phyloP scores from a whole-genome alignment of 768 basidiomycete genomes.

The Leccinum boreale region DNA sequence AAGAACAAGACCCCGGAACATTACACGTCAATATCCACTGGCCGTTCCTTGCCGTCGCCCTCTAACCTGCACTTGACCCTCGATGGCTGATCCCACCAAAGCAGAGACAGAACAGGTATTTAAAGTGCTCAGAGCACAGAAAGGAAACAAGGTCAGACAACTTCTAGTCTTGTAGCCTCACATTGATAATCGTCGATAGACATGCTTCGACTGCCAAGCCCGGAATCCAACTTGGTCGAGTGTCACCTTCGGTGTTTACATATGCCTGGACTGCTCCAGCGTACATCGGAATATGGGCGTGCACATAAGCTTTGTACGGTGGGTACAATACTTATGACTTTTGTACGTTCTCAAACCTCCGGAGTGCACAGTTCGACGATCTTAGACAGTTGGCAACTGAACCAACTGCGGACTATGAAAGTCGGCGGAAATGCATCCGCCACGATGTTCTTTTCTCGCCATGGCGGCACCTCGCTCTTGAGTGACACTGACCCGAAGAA shows the following conservation, averaged over 20 bases:
- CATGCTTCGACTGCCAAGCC: slow-evolving; percentile 93
- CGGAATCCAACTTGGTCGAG: slow-evolving; percentile 98
- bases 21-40: slow-evolving; percentile 15
- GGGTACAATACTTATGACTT: slow-evolving; percentile 24
- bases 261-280: slow-evolving; percentile 96
- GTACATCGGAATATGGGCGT: slow-evolving; percentile 96
- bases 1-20: slow-evolving; percentile 15
- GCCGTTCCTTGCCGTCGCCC: slow-evolving; percentile 1
- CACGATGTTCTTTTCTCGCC: slow-evolving; percentile 84
- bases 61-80: slow-evolving; percentile 3
- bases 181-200: slow-evolving; percentile 38
- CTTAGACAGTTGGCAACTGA: slow-evolving; percentile 90
- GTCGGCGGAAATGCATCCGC: slow-evolving; percentile 89
- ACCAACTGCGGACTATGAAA: slow-evolving; percentile 94
- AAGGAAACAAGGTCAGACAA: slow-evolving; percentile 76
- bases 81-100: slow-evolving; percentile 76
- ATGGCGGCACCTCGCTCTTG: slow-evolving; percentile 72
- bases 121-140: slow-evolving; percentile 75
- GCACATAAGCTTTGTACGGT: slow-evolving; percentile 97
- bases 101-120: slow-evolving; percentile 87
- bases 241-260: slow-evolving; percentile 94
- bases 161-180: neutral
- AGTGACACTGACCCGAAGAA: slow-evolving; percentile 78
- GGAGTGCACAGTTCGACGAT: slow-evolving; percentile 77
- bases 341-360: slow-evolving; percentile 11